phyloP scores from a whole-genome alignment of 495 filamentous ascomycete genomes.

The Cudoniella acicularis region DNA sequence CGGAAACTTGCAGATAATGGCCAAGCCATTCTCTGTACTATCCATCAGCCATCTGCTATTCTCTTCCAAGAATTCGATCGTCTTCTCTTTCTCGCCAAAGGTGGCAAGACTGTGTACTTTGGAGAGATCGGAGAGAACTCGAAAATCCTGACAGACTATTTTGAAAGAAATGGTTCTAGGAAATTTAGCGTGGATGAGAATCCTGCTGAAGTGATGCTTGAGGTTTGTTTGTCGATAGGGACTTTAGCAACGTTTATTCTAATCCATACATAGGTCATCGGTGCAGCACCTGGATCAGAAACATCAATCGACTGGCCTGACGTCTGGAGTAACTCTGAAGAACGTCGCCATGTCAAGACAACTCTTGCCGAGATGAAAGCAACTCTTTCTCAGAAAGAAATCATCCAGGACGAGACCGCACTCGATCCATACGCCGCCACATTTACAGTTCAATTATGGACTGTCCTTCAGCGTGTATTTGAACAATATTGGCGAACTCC shows the following conservation, averaged over 20 bases:
- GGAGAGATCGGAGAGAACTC: conserved; percentile 71
- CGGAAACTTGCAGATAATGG: conserved; percentile 79
- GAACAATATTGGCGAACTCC: conserved; percentile 90
- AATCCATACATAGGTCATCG: no score
- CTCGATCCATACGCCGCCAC: conserved; percentile 55
- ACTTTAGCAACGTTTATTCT: no score
- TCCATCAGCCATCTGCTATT: conserved; percentile 89
- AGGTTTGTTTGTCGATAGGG: no score
- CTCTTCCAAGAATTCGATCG: conserved; percentile 90
- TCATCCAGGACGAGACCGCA: conserved; percentile 5
- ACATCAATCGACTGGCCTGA: conserved; percentile 79
- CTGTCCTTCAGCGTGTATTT: conserved; percentile 64
- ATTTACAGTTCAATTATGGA: conserved; percentile 49
- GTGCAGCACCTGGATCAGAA: conserved; percentile 77
- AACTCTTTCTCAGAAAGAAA: conserved; percentile 40
- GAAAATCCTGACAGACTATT: conserved; percentile 59
- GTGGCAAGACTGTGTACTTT: conserved; percentile 75
- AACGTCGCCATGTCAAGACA: conserved; percentile 60
- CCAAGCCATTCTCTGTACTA: conserved; percentile 87
- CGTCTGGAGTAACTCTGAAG: conserved; percentile 72
- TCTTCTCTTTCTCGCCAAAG: conserved; percentile 65
- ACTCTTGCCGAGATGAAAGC: conserved; percentile 68
- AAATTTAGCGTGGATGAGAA: conserved; percentile 71
- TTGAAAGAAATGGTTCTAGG: conserved; percentile 67
- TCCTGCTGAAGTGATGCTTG: conserved; percentile 95